A percentile compares a stretch with the other conserved stretches of the same genome.
These are phyloP conservation scores for Avena insularis DNA, from an alignment of 176 grass and related monocot species.

Conservation along the genomic window DNA sequence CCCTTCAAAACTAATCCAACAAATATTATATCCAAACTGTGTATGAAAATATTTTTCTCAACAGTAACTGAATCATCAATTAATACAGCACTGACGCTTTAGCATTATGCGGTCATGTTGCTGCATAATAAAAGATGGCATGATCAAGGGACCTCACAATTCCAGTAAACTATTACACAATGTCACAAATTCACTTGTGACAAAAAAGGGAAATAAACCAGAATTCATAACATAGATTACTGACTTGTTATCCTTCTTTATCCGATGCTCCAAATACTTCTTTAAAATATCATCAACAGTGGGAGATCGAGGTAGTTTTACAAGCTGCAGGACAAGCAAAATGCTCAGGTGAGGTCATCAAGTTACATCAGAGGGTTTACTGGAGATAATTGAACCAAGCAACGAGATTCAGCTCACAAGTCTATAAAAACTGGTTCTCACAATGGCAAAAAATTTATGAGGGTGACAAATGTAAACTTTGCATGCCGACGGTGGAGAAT, in stretches of 20 bases:
- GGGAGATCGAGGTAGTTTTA: slow-evolving; percentile 90
- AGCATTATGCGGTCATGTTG: neutral
- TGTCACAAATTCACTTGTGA: neutral
- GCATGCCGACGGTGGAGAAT: neutral
- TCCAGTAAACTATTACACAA: neutral
- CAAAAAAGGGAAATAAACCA: slow-evolving; percentile 3
- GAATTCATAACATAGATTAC: slow-evolving; percentile 46
- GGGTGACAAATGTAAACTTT: neutral
- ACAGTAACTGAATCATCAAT: slow-evolving; percentile 8
- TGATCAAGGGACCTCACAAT: neutral
- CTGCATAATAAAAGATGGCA: neutral
- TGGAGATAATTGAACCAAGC: slow-evolving; percentile 6
- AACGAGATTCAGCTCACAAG: neutral
- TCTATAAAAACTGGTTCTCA: neutral
- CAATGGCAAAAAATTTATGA: neutral
- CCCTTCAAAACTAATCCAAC: neutral
- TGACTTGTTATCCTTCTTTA: slow-evolving; percentile 93
- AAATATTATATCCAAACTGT: neutral
- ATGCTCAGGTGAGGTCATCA: slow-evolving; percentile 30
- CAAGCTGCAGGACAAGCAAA: slow-evolving; percentile 68
- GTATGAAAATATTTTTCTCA: neutral
- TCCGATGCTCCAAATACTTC: slow-evolving; percentile 83
- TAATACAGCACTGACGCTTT: neutral
- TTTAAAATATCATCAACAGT: slow-evolving; percentile 93
- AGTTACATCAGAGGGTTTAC: slow-evolving; percentile 32